Base-by-base conservation (phyloP, 768 basidiomycete genomes). In the Kwoniella sp. region DNA sequence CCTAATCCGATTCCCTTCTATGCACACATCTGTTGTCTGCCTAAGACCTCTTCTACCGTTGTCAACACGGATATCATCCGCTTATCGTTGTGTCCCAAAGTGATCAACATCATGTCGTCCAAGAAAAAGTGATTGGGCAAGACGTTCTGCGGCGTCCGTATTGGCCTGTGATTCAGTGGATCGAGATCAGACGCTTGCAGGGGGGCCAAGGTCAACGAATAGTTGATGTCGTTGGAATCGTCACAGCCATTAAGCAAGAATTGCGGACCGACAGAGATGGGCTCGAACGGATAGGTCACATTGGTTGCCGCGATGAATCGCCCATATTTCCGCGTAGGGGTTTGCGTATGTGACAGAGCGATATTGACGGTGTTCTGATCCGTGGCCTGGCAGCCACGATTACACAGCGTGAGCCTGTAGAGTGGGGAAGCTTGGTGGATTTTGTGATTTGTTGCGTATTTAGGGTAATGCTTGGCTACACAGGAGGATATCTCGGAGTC, bases 81-180 rank as follows among this genome's bases (percentile, higher is more conserved):
- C 22, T 38, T 56, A 50, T 66, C 65, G 17, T 45, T 26, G 23
- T 61, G 59, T 20, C 65, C 65, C 38, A 66, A 28, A 11, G 65
- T 60, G 54, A 66, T 66, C 37, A 66, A 28, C 55, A 66, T 41
- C 15, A 34, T 25, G 55, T 66, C 65, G 48, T 66, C 65, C n/a
- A 66, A 26, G 50, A 66, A 66, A 45, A 66, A 66, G 52, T 66
- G 65, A 31, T 55, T 52, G 22, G 65, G 65, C 20, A 61, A 47
- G 30, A 55, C 48, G 5, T 26, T 47, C 23, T 61, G 59, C 23
- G 45, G 53, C 13, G 54, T 25, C n/a, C 9, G 31, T 17, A 11
- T 55, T 17, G 37, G 26, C 31, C 17, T 48, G 15, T 22, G n/a
- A 4, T 15, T 23, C 4, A 45, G 17, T 5, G 54, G 51, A 37